These are phyloP conservation scores for Abrus precatorius DNA, from an alignment of 306 rosid genomes.

Conservation along the genomic window DNA sequence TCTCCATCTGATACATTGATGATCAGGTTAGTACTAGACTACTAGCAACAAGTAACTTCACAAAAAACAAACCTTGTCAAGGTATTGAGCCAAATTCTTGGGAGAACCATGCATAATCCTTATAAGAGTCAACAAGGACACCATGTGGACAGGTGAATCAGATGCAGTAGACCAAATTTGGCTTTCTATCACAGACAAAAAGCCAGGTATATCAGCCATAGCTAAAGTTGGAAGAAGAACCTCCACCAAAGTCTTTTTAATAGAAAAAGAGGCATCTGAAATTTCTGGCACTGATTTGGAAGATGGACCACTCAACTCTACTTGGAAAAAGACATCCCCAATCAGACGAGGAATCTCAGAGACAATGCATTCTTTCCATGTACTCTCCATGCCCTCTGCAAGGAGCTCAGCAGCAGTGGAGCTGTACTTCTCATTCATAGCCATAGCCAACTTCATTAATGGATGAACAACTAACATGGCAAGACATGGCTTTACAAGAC, in stretches of 20 bases:
- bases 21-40: slow-evolving; percentile 35
- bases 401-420: slow-evolving; percentile 99
- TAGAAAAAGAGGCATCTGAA: slow-evolving; percentile 66
- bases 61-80: slow-evolving; percentile 80
- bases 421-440: slow-evolving; percentile 91
- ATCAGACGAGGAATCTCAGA: slow-evolving; percentile 83
- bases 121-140: slow-evolving; percentile 85
- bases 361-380: slow-evolving; percentile 82
- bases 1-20: neutral
- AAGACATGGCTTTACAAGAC: slow-evolving; percentile 83
- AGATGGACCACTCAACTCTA: slow-evolving; percentile 87
- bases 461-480: slow-evolving; percentile 82
- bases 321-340: slow-evolving; percentile 91
- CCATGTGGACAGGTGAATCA: slow-evolving; percentile 92
- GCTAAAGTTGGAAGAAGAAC: slow-evolving; percentile 98
- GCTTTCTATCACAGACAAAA: slow-evolving; percentile 81
- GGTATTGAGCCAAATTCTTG: slow-evolving; percentile 82
- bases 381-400: slow-evolving; percentile 96
- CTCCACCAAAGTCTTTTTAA: slow-evolving; percentile 77
- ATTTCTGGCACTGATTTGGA: slow-evolving; percentile 56
- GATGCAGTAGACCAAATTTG: slow-evolving; percentile 99
- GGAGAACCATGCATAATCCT: slow-evolving; percentile 90
- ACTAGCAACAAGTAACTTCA: slow-evolving; percentile 43
- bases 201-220: slow-evolving; percentile 82
- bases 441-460: slow-evolving; percentile 87